A percentile compares a stretch with the other conserved stretches of the same genome.
Conservation (phyloP, 139 green algal species). For the Chlorella sp. region DNA sequence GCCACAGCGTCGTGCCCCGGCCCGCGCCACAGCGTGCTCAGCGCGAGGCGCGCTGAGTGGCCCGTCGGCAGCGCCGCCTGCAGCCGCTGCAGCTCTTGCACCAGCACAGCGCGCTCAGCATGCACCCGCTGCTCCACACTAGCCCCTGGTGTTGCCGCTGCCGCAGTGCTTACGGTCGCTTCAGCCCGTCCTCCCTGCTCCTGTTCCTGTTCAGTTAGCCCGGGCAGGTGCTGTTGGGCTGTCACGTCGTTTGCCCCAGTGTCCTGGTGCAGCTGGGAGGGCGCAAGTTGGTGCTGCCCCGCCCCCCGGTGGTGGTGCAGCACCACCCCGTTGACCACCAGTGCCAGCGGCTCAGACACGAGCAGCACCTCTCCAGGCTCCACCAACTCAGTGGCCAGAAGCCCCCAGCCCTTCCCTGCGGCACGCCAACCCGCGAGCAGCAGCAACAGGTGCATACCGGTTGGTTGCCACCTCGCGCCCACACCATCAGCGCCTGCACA, state of each 20-base stretch:
- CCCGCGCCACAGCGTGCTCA: not conserved
- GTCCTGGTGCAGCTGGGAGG: not conserved
- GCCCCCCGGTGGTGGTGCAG: not conserved
- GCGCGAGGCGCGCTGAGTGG: not conserved
- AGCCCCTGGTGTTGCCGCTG: not conserved
- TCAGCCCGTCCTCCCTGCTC: not conserved
- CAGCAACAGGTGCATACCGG: too few species aligned
- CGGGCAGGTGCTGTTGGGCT: not conserved
- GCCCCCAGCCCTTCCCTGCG: constrained; percentile 14
- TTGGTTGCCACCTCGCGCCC: too few species aligned
- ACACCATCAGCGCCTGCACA: too few species aligned
- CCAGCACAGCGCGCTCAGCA: too few species aligned
- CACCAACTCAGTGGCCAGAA: constrained; percentile 8
- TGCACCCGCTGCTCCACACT: not conserved
- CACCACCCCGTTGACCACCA: not conserved
- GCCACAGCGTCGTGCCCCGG: not conserved
- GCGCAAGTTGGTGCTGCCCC: not conserved
- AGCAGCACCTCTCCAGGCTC: constrained; percentile 13
- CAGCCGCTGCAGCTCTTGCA: not conserved
- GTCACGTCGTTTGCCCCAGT: not conserved
- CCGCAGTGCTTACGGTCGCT: not conserved
- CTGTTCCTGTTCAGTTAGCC: not conserved
- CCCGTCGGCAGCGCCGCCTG: not conserved
- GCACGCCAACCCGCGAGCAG: too few species aligned
- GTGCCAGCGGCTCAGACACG: constrained; percentile 4